These are phyloP conservation scores for Murraya paniculata DNA, from an alignment of 345 rosid genomes.

Conservation along the genomic window DNA sequence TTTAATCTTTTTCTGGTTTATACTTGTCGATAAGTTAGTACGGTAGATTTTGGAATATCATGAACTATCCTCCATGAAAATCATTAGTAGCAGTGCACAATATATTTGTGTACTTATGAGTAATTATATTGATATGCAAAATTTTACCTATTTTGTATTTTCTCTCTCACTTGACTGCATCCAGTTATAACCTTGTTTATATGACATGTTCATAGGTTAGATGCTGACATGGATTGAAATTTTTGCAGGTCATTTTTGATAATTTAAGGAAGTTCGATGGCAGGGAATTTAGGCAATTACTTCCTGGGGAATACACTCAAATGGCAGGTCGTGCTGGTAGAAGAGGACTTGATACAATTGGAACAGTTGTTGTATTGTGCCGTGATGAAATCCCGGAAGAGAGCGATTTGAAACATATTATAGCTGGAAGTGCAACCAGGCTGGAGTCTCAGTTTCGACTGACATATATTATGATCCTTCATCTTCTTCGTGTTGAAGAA, in stretches of 20 bases:
- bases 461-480: constrained; percentile 94
- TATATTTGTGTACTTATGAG: not conserved
- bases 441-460: constrained; percentile 92
- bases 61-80: not conserved
- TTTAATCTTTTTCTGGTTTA: not conserved
- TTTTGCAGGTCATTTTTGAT: constrained; percentile 86
- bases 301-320: constrained; percentile 98
- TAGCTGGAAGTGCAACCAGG: constrained; percentile 83
- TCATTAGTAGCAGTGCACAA: not conserved
- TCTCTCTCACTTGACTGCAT: not conserved
- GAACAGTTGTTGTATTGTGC: constrained; percentile 91
- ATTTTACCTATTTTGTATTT: not conserved
- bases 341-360: constrained; percentile 94
- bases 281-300: constrained; percentile 75
- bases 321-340: constrained; percentile 99
- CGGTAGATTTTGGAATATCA: not conserved
- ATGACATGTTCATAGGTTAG: constrained; percentile 11
- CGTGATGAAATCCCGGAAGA: constrained; percentile 94
- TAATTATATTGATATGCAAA: not conserved
- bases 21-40: not conserved
- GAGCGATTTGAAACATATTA: constrained; percentile 50
- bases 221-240: constrained; percentile 23
- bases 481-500: constrained; percentile 98
- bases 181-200: not conserved
- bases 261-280: constrained; percentile 91